Evolutionary conservation across 2,329 filamentous ascomycete species (phyloP).

Genomic region (Fusarium sp.): DNA sequence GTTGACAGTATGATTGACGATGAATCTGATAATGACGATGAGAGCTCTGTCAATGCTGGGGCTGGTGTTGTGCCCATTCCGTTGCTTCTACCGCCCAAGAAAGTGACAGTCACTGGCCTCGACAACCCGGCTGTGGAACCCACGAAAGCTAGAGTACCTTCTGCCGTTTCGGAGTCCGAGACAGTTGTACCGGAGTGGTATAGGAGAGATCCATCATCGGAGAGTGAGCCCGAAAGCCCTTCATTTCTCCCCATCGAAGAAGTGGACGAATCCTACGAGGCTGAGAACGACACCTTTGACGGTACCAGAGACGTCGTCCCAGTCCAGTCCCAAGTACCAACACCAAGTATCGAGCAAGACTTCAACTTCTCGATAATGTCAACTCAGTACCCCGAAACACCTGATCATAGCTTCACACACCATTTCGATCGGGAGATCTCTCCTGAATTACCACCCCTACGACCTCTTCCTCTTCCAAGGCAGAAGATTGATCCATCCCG

Average conservation of each 20-base stretch:
- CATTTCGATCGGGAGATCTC: slow-evolving; percentile 48
- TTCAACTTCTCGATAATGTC: slow-evolving; percentile 16
- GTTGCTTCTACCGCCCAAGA: slow-evolving; percentile 36
- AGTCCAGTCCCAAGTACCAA: slow-evolving; percentile 23
- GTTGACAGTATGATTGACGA: slow-evolving; percentile 21
- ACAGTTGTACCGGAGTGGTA: slow-evolving; percentile 38
- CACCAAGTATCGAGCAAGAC: slow-evolving; percentile 31
- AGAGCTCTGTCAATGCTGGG: slow-evolving; percentile 28
- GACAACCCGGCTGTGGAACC: slow-evolving; percentile 11
- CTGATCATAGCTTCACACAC: slow-evolving; percentile 33
- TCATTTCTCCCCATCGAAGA: slow-evolving; percentile 39
- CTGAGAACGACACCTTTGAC: slow-evolving; percentile 24
- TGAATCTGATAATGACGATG: slow-evolving; percentile 33
- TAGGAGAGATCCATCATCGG: slow-evolving; percentile 14
- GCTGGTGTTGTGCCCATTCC: slow-evolving; percentile 37
- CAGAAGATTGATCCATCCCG: slow-evolving; percentile 51
- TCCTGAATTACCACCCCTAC: slow-evolving; percentile 52
- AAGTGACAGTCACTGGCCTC: background rate
- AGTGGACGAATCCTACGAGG: slow-evolving; percentile 21
- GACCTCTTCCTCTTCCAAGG: slow-evolving; percentile 42
- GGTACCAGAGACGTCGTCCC: slow-evolving; percentile 28
- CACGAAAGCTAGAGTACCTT: slow-evolving; percentile 33
- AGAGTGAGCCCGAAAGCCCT: slow-evolving; percentile 29
- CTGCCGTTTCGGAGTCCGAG: slow-evolving; percentile 42
- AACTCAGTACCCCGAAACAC: slow-evolving; percentile 34